Evolutionary conservation across 2,329 filamentous ascomycete species (phyloP), one percentile per base, ranked within the genome.

Genomic region (Cyphellophora europaea): DNA sequence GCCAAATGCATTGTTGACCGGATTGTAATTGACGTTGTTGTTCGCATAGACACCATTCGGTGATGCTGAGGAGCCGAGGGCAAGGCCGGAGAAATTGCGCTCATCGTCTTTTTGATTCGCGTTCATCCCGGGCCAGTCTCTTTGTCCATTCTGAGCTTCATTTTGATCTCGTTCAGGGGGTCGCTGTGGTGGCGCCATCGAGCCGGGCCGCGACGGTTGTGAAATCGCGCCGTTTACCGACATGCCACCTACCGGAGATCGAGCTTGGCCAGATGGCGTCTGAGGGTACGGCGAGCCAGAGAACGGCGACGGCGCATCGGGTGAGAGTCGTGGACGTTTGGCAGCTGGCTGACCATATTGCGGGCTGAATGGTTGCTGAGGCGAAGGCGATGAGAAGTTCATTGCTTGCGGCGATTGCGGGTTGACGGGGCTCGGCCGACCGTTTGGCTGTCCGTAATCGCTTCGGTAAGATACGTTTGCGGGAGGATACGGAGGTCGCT

Each of bases 321-420:
- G 78, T 16, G 80, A 84, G 31, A 83, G 63, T 37, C 76, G 79
- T 55, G 72, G 79, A 55, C 82, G 74, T 63, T 91, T 89, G 40
- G 72, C 74, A 11, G 83, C 78, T 32, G 82, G 72, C 25, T 50
- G 47, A 23, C 33, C 34, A 35, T 36, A 47, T 27, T 43, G 38
- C 14, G 41, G 39, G 25, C 44, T 77, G 15, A 79, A 79, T 15
- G 77, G 70, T 21, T 71, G 69, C 32, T 69, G 69, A 38, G 74
- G 77, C 18, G 72, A 69, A 47, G 76, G 76, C 42, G 77, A 79
- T 57, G 74, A 83, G 35, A 67, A 48, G 23, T 25, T 35, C 36
- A 46, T 36, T 16, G 27, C 28, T n/a, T 30, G 35, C 27, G 47
- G 45, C 19, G 45, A 47, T 33, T 48, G 47, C 33, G 45, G 41